Base-by-base conservation (phyloP, 202 grass and related monocot species). In the Dendrocalamus latiflorus region DNA sequence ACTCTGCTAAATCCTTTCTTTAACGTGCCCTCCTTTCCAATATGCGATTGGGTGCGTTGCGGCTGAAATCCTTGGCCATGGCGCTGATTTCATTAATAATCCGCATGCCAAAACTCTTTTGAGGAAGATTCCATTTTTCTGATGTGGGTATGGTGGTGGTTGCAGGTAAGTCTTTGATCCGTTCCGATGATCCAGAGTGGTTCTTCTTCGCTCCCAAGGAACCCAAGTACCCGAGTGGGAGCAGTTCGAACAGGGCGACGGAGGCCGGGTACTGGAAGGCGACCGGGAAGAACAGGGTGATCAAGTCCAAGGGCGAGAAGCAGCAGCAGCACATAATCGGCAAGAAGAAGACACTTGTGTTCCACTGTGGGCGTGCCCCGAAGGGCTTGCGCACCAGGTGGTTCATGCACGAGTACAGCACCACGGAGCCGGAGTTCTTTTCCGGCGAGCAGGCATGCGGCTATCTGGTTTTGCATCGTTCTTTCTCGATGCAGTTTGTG, bases 141-240 rank as follows among this genome's bases (percentile, higher is more conserved):
- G 54, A 61, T 36, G 61, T 13, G 20, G 15, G 55, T 53, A 22
- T 55, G 39, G 45, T 68, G 20, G 18, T 68, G 42, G 70, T 42
- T 68, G 56, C 87, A 97, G 94, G 90, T 90, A 95, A 93, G 48
- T 87, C 93, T 15, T 26, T 98, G 69, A 98, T 98, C 72, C 90
- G 77, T 12, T 95, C 95, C 0, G 86, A 93, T 17, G 95, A 98
- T n/a, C 95, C 74, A 0, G 95, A 98, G 74, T 98, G 95, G 95
- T 98, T 98, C 89, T 98, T 98, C 88, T 93, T 95, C 66, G 90
- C 95, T 8, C 93, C 95, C 6, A 98, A 98, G 87, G 95, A 98
- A 70, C 79, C 93, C 37, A 98, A 98, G 73, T 95, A 98, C n/a
- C 22, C 92, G 12, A 95, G 90, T 59, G 95, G 95, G 8, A 89